Evolutionary conservation across 2,329 filamentous ascomycete species (phyloP), one percentile per base, ranked within the genome.

Genomic region (Penicillium sp.): DNA sequence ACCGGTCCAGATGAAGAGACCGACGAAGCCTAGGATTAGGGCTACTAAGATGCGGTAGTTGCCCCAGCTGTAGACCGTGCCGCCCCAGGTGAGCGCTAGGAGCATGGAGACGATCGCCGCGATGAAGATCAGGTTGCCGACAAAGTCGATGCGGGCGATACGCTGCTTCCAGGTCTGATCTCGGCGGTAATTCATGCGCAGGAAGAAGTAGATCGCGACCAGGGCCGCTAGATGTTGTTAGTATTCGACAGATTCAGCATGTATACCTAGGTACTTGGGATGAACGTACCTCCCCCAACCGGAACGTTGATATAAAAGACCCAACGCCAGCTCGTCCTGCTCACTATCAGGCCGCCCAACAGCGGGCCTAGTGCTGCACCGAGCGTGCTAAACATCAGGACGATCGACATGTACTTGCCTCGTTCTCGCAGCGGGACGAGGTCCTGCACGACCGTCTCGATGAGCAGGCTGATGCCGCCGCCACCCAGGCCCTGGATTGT

Each of bases 401-500:
- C 64, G 8, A 74, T 67, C 1, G 66, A 70, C 48, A 75, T 67
- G 58, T 73, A 81, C 11, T 74, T 68, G 9, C 75, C 75, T 51
- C 81, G 67, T 58, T 81, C 71, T 3, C 75, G 66, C 11, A 83
- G 66, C 0, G 79, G 76, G 0, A 82, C 74, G 3, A 83, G 64
- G 55, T 83, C 81, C 23, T 72, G 78, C 7, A 81, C 69, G 18
- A 83, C 74, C 52, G 82, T 73, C 23, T 78, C 75, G 4, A 75
- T 69, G 2, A 82, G 66, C 42, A 78, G 55, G 3, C 53, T 59
- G 60, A 77, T 71, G 1, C 78, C 79, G 1, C 75, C 77, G 2
- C 69, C 72, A 0, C 78, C 79, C 3, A 79, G 63, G 0, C 83
- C 83, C 54, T 85, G 81, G 0, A 86, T 63, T 1, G 73, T 73